Evolutionary conservation across 75 land plant genomes (phyloP), one percentile per base, ranked within the genome.

Genomic region (Picea sitchensis): DNA sequence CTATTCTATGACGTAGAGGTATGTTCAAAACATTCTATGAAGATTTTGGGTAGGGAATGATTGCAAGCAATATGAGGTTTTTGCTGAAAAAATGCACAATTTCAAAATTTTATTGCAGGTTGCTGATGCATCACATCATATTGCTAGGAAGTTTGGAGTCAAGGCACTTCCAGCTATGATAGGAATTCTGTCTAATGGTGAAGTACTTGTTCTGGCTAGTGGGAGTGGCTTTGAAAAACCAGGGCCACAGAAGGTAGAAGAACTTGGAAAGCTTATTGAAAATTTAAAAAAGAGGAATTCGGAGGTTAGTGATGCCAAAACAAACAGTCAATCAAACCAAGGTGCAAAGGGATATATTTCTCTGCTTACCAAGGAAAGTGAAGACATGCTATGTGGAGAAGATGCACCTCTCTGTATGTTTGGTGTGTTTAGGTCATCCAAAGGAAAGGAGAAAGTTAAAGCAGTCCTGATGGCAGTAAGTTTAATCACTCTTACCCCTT

Each of bases 1-100:
- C 68, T 78, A 3, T 94, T 94, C 84, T 94, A 84, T 83, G 95
- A 96, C 82, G 84, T 89, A 65, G 81, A 90, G 88, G 99, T 94
- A 84, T 71, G 26, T 34, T 14, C 15, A 44, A 14, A 56, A 54
- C 21, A 7, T 61, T 59, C 44, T 81, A 47, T 4, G 61, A 30
- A 65, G 15, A 76, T 81, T 31, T 41, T 47, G 57, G 56, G 56
- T 51, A 9, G 56, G 2, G 56, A 9, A 51, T 51, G 12, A 51
- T 51, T 51, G 56, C 12, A 9, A 51, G 56, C 56, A 9, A 51
- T 9, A 51, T 51, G 56, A 51, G 11, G 56, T 9, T 59, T 58
- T 67, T 80, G 14, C 20, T n/a, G 31, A 69, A 56, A 47, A 34
- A 30, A 2, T 82, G 18, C 26, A 59, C 14, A 65, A 51, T 9